phyloP scores from a whole-genome alignment of 2,329 filamentous ascomycete species.

The Drechslerella dactyloides region DNA sequence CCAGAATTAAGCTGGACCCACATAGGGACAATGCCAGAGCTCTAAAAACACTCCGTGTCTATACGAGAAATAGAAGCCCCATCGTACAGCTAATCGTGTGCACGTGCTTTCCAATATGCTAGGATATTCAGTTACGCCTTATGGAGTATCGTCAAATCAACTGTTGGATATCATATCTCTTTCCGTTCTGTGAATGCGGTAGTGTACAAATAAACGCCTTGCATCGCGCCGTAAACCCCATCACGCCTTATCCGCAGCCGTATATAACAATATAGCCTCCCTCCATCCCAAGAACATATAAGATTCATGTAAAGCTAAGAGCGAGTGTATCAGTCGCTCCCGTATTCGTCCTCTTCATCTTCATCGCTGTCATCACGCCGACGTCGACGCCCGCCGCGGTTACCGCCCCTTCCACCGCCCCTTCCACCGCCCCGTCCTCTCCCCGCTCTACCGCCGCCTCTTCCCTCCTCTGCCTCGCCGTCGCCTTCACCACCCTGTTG shows the following conservation, averaged over 20 bases:
- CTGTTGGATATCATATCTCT: neutral
- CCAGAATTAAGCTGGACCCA: too few relatives aligned
- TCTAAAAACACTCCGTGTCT: too few relatives aligned
- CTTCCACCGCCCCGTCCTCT: conserved; percentile 7
- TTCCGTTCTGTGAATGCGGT: neutral
- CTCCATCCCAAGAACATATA: neutral
- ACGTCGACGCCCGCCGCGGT: conserved; percentile 2
- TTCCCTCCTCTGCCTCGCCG: neutral
- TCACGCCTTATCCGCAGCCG: neutral
- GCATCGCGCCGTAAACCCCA: too few relatives aligned
- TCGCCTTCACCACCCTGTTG: conserved; percentile 1
- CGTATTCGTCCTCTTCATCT: conserved; percentile 23
- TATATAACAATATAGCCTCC: neutral
- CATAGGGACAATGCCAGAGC: too few relatives aligned
- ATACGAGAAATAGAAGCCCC: too few relatives aligned
- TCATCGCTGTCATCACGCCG: conserved; percentile 14
- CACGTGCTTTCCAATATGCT: too few relatives aligned
- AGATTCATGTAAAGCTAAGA: neutral
- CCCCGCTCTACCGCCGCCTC: neutral
- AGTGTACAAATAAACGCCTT: too few relatives aligned
- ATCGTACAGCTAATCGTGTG: too few relatives aligned
- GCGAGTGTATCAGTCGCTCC: neutral
- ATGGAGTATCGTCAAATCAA: neutral
- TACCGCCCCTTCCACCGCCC: neutral
- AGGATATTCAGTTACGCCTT: too few relatives aligned